Evolutionary conservation across 129 eudicot genomes (phyloP).

Genomic region (Heracleum sosnowskyi): DNA sequence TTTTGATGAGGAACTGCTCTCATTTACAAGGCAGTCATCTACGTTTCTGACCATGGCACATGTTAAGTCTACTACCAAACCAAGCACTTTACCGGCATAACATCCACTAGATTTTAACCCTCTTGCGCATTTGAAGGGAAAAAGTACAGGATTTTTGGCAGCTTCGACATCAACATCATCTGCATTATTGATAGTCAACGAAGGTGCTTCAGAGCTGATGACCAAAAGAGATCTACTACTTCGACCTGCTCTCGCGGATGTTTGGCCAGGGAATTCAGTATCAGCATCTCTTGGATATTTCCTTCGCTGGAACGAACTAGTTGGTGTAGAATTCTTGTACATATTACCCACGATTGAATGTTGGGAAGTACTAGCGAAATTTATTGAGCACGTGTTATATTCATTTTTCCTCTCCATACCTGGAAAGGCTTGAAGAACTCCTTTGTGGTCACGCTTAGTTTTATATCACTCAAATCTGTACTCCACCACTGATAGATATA

Average conservation of each 20-base stretch:
- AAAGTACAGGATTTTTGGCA: slow-evolving; percentile 7
- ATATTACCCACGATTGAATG: slow-evolving; percentile 27
- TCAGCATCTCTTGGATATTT: slow-evolving; percentile 24
- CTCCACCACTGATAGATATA: slow-evolving; percentile 20
- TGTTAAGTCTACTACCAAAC: slow-evolving; percentile 23
- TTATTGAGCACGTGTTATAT: slow-evolving; percentile 19
- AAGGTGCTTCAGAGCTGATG: slow-evolving; percentile 22
- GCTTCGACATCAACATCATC: slow-evolving; percentile 3
- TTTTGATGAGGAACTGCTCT: slow-evolving; percentile 69
- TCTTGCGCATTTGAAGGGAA: slow-evolving; percentile 13
- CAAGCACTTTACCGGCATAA: slow-evolving; percentile 18
- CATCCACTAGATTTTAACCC: slow-evolving; percentile 32
- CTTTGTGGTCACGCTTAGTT: neutral
- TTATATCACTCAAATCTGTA: slow-evolving; percentile 21
- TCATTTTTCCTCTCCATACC: slow-evolving; percentile 11
- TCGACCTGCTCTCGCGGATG: slow-evolving; percentile 13
- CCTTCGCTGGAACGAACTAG: slow-evolving; percentile 40
- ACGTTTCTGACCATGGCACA: slow-evolving; percentile 16
- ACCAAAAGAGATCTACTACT: slow-evolving; percentile 22
- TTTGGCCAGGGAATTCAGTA: slow-evolving; percentile 11
- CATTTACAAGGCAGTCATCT: slow-evolving; percentile 29
- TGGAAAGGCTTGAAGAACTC: slow-evolving; percentile 3
- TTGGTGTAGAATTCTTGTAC: slow-evolving; percentile 36
- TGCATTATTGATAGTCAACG: slow-evolving; percentile 9
- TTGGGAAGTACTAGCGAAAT: slow-evolving; percentile 29